Conservation (phyloP, 352 stramenopile genomes). For the Globisporangium megalacanthum region DNA sequence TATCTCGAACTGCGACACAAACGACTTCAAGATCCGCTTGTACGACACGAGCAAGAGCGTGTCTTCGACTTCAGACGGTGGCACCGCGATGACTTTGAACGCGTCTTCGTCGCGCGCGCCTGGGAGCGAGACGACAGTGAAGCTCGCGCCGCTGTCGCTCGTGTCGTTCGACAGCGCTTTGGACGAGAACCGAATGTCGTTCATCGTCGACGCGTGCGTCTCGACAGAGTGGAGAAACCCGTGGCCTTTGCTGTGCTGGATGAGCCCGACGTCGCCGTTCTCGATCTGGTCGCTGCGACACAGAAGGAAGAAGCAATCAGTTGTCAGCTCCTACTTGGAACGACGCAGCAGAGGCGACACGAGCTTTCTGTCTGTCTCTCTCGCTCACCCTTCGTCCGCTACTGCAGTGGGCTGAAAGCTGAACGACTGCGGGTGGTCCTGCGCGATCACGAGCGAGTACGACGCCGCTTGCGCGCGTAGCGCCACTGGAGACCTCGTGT, state of each 20-base stretch:
- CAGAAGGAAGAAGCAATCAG: neutral
- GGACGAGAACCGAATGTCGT: constrained; percentile 56
- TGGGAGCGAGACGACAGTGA: constrained; percentile 39
- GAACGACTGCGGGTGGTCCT: constrained; percentile 42
- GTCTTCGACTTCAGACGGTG: constrained; percentile 41
- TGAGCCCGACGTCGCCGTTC: constrained; percentile 45
- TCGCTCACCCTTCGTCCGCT: constrained; percentile 40
- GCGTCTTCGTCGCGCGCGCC: constrained; percentile 63
- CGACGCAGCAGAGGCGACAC: neutral
- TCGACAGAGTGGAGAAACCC: constrained; percentile 65
- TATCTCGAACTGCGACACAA: constrained; percentile 31
- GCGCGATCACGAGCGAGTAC: constrained; percentile 29
- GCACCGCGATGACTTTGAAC: constrained; percentile 51
- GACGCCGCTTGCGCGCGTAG: constrained; percentile 7
- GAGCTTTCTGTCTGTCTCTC: too few species aligned
- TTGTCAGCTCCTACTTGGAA: neutral
- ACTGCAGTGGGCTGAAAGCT: constrained; percentile 53
- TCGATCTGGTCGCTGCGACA: constrained; percentile 31
- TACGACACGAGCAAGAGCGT: constrained; percentile 63
- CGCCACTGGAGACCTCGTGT: constrained; percentile 16
- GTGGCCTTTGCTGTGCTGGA: constrained; percentile 44
- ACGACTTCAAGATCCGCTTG: constrained; percentile 31
- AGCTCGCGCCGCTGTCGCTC: constrained; percentile 21
- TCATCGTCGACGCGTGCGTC: constrained; percentile 57
- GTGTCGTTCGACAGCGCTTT: constrained; percentile 33